A percentile compares a stretch with the other conserved stretches of the same genome.
Conservation (phyloP, 768 basidiomycete species). For the Hypholoma sublateritium region DNA sequence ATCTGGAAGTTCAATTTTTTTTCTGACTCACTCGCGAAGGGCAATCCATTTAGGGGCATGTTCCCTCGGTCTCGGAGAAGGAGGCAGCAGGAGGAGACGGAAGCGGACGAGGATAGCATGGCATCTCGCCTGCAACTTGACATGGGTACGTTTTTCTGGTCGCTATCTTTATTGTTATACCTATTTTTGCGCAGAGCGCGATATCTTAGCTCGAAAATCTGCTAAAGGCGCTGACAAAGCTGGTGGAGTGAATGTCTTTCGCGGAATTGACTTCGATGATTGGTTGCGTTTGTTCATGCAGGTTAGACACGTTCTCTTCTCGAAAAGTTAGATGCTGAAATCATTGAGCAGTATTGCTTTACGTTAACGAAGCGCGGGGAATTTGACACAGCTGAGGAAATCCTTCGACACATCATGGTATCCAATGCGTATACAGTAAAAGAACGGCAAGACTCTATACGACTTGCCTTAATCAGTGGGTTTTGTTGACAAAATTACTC, state of each 20-base stretch:
- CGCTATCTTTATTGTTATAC: background rate
- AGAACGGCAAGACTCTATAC: constrained; percentile 66
- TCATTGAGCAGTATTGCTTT: constrained; percentile 64
- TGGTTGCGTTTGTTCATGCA: constrained; percentile 89
- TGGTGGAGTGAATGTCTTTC: constrained; percentile 64
- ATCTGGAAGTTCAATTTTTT: background rate
- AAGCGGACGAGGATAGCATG: constrained; percentile 71
- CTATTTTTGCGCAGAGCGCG: constrained; percentile 44
- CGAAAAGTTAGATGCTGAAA: background rate
- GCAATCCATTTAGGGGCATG: constrained; percentile 67
- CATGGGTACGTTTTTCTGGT: constrained; percentile 46
- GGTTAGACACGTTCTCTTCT: constrained; percentile 42
- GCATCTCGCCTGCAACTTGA: constrained; percentile 75
- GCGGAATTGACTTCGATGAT: constrained; percentile 78
- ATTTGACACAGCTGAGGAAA: constrained; percentile 68
- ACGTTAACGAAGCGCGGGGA: constrained; percentile 62
- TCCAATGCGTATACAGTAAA: constrained; percentile 73
- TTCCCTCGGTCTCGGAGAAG: constrained; percentile 47
- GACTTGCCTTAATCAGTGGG: constrained; percentile 77
- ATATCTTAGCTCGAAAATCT: constrained; percentile 51
- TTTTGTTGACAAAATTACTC: background rate
- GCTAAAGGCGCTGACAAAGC: constrained; percentile 35
- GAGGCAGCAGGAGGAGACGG: constrained; percentile 37
- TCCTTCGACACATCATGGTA: constrained; percentile 70
- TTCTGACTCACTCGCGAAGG: constrained; percentile 4